A percentile compares a stretch with the other conserved stretches of the same genome.
Evolutionary conservation across 2,329 filamentous ascomycete genomes (phyloP).

Genomic region (Colletotrichum endophyticum): DNA sequence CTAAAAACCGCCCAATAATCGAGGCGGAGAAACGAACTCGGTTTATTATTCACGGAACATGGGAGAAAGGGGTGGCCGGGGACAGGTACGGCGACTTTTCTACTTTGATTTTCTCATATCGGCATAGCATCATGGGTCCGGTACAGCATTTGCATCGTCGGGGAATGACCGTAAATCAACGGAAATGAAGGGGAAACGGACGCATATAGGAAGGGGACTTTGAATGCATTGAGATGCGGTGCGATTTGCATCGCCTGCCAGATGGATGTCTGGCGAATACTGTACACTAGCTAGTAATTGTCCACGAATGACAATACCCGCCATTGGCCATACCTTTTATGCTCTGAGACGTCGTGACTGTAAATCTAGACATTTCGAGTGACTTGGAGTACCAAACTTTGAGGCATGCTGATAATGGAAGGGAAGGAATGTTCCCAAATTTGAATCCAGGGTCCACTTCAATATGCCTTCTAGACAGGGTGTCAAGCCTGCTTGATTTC

Average conservation of each 20-base stretch:
- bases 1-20: background rate
- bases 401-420: background rate
- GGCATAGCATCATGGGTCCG: slow-evolving; percentile 12
- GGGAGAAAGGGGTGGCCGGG: background rate
- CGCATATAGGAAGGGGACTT: background rate
- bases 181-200: background rate
- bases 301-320: background rate
- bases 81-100: background rate
- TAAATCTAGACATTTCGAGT: background rate
- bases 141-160: slow-evolving; percentile 12
- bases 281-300: slow-evolving; percentile 3
- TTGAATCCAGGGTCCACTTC: background rate
- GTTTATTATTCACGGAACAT: background rate
- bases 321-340: background rate
- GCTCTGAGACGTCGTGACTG: background rate
- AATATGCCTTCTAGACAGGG: background rate
- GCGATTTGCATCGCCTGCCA: background rate
- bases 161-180: background rate
- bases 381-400: background rate
- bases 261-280: background rate
- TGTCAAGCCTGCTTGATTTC: background rate
- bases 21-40: background rate
- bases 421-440: background rate
- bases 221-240: background rate
- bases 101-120: background rate